Evolutionary conservation across 305 asterid genomes (phyloP), one percentile per base, ranked within the genome.

Genomic region (Fraxinus angustifolia): DNA sequence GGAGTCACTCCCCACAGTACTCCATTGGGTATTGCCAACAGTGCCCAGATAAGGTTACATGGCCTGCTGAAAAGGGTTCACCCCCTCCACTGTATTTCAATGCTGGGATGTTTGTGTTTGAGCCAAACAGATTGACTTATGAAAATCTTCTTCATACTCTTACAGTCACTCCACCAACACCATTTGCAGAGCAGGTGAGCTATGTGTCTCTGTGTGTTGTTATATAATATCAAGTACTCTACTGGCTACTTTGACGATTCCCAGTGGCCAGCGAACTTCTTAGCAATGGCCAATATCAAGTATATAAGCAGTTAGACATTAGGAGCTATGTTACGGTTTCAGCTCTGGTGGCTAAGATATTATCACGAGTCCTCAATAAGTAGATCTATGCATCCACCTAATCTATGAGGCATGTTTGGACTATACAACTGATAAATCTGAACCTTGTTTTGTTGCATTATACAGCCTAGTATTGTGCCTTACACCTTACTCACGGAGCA

Each of bases 11-110:
- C 62, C 78, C 77, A 62, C 87, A 81, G 83, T 73, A 74, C 79
- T 73, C 84, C 77, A 74, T 84, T 42, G 85, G 87, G 16, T 84
- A 84, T 34, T 84, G 87, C 80, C 87, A 84, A 70, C 87, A 81
- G 80, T 67, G 84, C 81, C 87, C 84, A 3, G 77, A 78, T 10
- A 84, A 73, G 76, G 78, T 81, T 10, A 78, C 84, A 23, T 84
- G 87, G 87, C 87, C 85, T 23, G 78, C 82, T 73, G 82, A 78
- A 78, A 78, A 78, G 84, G 87, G 87, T 21, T 48, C 78, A 11
- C 82, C 84, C 3, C 87, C 87, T 17, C 71, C 87, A 16, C 17
- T 78, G 21, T 84, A 84, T 82, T 84, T 84, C 83, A 84, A 84
- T 26, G 87, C 87, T 30, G 87, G 87, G 36, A 80, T 84, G 84